These are phyloP conservation scores for Acorus calamus DNA, from an alignment of 106 monocot species.

Conservation along the genomic window DNA sequence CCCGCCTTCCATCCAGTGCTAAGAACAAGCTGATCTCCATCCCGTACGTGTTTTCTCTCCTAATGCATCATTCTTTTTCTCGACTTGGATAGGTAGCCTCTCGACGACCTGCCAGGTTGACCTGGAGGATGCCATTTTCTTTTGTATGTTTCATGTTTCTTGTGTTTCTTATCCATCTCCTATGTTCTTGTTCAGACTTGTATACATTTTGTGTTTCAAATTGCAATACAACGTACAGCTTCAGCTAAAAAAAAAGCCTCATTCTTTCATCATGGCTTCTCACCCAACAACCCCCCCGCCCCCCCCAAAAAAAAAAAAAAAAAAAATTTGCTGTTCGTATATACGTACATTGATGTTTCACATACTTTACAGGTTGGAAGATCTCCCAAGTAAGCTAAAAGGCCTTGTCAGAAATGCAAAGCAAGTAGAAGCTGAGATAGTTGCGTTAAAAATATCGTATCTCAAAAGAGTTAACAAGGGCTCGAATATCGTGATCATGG, in stretches of 20 bases:
- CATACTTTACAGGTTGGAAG: constrained; percentile 46
- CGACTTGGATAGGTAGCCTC: too few species aligned
- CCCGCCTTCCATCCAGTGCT: constrained; percentile 63
- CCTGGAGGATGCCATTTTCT: neutral
- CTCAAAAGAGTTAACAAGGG: constrained; percentile 69
- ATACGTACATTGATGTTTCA: neutral
- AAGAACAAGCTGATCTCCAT: constrained; percentile 75
- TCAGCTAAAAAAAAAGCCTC: too few species aligned
- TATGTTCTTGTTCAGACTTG: neutral
- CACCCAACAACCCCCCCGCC: too few species aligned
- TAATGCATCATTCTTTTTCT: neutral
- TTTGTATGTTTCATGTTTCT: neutral
- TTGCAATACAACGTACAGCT: too few species aligned
- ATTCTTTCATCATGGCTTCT: too few species aligned
- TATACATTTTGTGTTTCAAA: too few species aligned
- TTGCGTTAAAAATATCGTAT: constrained; percentile 84
- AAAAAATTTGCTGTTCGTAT: neutral
- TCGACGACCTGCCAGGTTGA: too few species aligned
- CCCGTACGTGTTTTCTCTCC: constrained; percentile 32
- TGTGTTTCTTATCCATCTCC: neutral
- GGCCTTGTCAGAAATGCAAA: constrained; percentile 54
- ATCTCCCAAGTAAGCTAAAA: constrained; percentile 76
- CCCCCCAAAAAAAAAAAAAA: too few species aligned
- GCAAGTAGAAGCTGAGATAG: constrained; percentile 81
- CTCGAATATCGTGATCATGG: constrained; percentile 77